These are phyloP conservation scores for Myxozyma geophila DNA, from an alignment of 805 yeast genomes.

Conservation along the genomic window DNA sequence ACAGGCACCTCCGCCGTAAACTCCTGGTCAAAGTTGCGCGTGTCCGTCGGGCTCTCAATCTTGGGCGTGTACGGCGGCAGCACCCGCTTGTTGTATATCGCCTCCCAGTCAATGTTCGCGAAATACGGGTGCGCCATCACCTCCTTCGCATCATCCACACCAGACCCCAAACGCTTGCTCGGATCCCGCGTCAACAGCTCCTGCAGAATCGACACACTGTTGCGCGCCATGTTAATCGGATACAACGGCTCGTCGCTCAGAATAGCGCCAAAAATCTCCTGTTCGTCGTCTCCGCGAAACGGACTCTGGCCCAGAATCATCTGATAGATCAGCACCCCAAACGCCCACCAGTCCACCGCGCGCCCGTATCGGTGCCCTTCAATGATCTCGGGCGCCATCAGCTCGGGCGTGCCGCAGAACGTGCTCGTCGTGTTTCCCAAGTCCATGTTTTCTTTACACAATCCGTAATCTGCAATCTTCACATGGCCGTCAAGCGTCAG, in stretches of 20 bases:
- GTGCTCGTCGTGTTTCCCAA: slow-evolving; percentile 84
- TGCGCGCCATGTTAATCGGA: slow-evolving; percentile 97
- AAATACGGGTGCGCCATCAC: slow-evolving; percentile 96
- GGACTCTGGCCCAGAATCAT: slow-evolving; percentile 97
- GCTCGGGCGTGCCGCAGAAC: slow-evolving; percentile 98
- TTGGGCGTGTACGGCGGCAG: slow-evolving; percentile 92
- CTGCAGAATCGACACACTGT: slow-evolving; percentile 91
- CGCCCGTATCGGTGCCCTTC: slow-evolving; percentile 91
- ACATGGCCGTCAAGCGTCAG: slow-evolving; percentile 90
- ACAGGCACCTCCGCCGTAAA: slow-evolving; percentile 58
- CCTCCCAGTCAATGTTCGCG: slow-evolving; percentile 87
- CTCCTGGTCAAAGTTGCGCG: slow-evolving; percentile 84
- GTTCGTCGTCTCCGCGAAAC: slow-evolving; percentile 95
- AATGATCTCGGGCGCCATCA: slow-evolving; percentile 98
- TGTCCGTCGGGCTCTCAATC: slow-evolving; percentile 84
- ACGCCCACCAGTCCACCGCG: slow-evolving; percentile 99
- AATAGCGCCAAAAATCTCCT: slow-evolving; percentile 95
- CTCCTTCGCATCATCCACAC: slow-evolving; percentile 87
- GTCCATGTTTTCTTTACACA: slow-evolving; percentile 94
- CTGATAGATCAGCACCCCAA: slow-evolving; percentile 94
- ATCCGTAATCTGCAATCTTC: slow-evolving; percentile 95
- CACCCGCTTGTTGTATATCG: slow-evolving; percentile 68
- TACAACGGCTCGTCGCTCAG: slow-evolving; percentile 94
- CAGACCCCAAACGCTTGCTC: slow-evolving; percentile 76
- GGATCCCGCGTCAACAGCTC: slow-evolving; percentile 92